Percentiles rank a stretch among this genome's conserved stretches.
Conservation (phyloP, 2,329 filamentous ascomycete species). For the Exutisphaerella laricina region DNA sequence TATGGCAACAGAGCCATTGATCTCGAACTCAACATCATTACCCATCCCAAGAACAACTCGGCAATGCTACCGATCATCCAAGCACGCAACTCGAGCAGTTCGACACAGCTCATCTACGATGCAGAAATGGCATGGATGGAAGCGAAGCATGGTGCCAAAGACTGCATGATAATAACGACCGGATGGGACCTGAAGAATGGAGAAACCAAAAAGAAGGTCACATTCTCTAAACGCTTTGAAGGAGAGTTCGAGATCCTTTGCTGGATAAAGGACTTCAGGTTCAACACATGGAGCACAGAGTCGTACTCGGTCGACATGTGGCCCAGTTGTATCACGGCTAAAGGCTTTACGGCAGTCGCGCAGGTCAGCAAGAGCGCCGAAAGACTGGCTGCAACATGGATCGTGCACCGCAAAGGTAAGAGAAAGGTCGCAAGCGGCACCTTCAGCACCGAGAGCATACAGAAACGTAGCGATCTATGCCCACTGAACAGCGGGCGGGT, state of each 20-base stretch:
- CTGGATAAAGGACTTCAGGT: conserved; percentile 15
- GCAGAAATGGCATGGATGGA: conserved; percentile 9
- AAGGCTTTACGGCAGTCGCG: conserved; percentile 15
- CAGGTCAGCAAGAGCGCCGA: conserved; percentile 12
- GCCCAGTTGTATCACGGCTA: conserved; percentile 8
- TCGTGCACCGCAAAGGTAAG: conserved; percentile 17
- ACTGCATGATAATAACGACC: conserved; percentile 8
- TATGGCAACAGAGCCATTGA: conserved; percentile 5
- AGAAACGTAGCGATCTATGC: conserved; percentile 1
- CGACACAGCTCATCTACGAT: conserved; percentile 5
- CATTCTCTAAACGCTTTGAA: background rate
- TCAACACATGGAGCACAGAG: conserved; percentile 4
- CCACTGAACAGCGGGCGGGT: conserved; percentile 7
- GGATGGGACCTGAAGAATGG: conserved; percentile 3
- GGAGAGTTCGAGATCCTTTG: conserved; percentile 3
- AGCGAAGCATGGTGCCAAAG: conserved; percentile 6
- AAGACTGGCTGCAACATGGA: conserved; percentile 13
- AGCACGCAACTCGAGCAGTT: conserved; percentile 6
- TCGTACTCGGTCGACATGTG: conserved; percentile 12
- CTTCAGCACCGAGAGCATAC: conserved; percentile 10
- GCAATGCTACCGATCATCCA: conserved; percentile 6
- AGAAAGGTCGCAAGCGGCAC: conserved; percentile 14
- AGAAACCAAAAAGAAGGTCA: conserved; percentile 5
- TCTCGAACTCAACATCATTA: conserved; percentile 5
- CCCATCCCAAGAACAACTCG: conserved; percentile 5